These are phyloP conservation scores for Sordaria brevicollis DNA, from an alignment of 495 filamentous ascomycete species.

Conservation along the genomic window DNA sequence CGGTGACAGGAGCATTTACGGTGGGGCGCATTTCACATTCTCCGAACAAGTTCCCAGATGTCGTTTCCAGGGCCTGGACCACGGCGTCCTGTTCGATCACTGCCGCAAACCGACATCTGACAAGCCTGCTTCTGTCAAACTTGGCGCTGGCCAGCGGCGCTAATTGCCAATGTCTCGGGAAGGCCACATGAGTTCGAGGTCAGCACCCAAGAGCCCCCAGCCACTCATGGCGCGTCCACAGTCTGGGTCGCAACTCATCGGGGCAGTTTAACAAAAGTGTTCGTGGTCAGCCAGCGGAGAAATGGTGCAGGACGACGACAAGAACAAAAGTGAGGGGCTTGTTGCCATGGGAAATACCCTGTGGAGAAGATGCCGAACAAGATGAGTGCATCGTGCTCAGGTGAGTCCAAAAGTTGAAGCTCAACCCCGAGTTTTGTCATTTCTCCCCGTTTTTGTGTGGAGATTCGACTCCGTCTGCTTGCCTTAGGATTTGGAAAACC, in stretches of 20 bases:
- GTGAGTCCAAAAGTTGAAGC: not conserved
- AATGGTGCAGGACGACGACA: not conserved
- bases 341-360: not conserved
- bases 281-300: not conserved
- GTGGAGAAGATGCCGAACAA: not conserved
- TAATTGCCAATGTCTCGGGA: conserved; percentile 7
- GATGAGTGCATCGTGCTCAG: not conserved
- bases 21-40: not conserved
- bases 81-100: not conserved
- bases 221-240: conserved; percentile 13
- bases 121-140: conserved; percentile 1
- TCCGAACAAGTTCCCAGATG: not conserved
- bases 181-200: conserved; percentile 22
- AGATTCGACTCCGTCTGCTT: not conserved
- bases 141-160: not conserved
- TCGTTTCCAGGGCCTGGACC: not conserved
- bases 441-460: not conserved
- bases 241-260: conserved; percentile 1
- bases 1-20: not conserved
- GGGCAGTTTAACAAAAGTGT: not conserved
- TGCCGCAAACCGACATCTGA: not conserved
- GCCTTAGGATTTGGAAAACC: not conserved
- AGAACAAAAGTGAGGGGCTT: not conserved
- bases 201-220: conserved; percentile 13
- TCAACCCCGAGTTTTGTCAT: not conserved